Conservation (phyloP, 768 basidiomycete genomes). For the Panellus pusillus region DNA sequence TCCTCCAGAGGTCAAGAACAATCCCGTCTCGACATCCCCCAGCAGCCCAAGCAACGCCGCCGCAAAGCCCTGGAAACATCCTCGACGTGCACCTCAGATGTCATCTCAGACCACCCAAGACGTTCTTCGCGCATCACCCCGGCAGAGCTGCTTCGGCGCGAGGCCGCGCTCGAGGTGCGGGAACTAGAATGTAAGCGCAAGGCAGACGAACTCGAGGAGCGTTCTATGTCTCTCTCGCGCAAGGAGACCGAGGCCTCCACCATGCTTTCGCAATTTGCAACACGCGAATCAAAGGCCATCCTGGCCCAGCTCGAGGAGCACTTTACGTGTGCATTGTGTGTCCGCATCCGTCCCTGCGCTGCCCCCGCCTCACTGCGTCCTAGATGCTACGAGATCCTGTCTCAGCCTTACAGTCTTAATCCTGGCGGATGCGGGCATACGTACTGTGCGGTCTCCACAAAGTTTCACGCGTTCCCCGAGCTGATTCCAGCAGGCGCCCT, state of each 20-base stretch:
- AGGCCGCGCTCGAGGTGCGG: slow-evolving; percentile 34
- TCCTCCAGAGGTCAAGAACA: slow-evolving; percentile 15
- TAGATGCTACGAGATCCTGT: slow-evolving; percentile 69
- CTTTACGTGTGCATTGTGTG: slow-evolving; percentile 66
- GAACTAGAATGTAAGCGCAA: slow-evolving; percentile 42
- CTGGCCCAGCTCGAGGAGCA: slow-evolving; percentile 58
- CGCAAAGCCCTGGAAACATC: slow-evolving; percentile 11
- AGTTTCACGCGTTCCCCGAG: no score
- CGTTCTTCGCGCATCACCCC: slow-evolving; percentile 42
- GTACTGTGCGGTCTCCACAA: slow-evolving; percentile 43
- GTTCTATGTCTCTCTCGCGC: slow-evolving; percentile 36
- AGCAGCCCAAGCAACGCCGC: slow-evolving; percentile 9
- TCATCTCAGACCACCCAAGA: slow-evolving; percentile 27
- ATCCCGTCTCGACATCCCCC: slow-evolving; percentile 22
- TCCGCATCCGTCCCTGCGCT: slow-evolving; percentile 5
- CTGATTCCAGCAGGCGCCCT: slow-evolving; percentile 27
- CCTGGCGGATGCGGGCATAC: slow-evolving; percentile 64
- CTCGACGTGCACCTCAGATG: slow-evolving; percentile 10
- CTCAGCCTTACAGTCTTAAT: slow-evolving; percentile 56
- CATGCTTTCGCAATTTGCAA: slow-evolving; percentile 41
- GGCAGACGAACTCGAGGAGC: slow-evolving; percentile 40
- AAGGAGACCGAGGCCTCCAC: slow-evolving; percentile 43
- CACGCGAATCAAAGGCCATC: slow-evolving; percentile 41
- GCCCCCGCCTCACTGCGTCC: slow-evolving; percentile 6
- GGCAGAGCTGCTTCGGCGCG: slow-evolving; percentile 39